Percentiles rank a stretch among this genome's conserved stretches.
Conservation (phyloP, 23 red algal species). For the Gracilaria vermiculophylla region DNA sequence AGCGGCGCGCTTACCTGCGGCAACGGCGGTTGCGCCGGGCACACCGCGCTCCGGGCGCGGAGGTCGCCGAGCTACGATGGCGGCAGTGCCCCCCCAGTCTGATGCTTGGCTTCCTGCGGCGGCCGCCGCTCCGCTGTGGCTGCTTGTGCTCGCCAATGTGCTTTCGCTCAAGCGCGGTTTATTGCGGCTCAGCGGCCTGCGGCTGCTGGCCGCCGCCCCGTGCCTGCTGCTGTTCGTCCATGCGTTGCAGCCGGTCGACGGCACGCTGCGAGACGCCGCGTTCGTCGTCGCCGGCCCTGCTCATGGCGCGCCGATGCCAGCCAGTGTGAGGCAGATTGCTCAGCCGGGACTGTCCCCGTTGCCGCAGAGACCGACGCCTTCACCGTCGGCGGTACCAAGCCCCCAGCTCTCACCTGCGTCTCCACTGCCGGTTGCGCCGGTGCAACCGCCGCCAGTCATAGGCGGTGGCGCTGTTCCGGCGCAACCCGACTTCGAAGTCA, state of each 20-base stretch:
- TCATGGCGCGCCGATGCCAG: neutral
- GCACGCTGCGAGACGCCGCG: neutral
- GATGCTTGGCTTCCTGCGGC: neutral
- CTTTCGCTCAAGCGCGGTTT: neutral
- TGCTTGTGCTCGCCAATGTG: neutral
- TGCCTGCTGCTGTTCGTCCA: neutral
- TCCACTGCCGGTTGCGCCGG: neutral
- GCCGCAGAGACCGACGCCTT: neutral
- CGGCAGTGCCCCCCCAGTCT: neutral
- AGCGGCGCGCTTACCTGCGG: neutral
- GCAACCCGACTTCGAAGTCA: neutral
- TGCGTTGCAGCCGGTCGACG: neutral
- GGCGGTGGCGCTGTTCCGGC: neutral
- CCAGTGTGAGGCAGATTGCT: neutral
- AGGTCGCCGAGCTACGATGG: neutral
- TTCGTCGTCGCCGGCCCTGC: neutral
- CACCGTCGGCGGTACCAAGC: neutral
- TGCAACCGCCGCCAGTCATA: neutral
- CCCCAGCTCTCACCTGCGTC: neutral
- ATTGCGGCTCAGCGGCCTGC: neutral
- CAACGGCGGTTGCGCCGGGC: neutral
- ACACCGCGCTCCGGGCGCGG: neutral
- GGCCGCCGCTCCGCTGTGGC: neutral
- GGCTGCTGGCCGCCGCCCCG: neutral
- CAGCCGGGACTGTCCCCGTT: constrained; percentile 12